Evolutionary conservation across 768 basidiomycete species (phyloP).

Genomic region (Kwoniella heveanensis): DNA sequence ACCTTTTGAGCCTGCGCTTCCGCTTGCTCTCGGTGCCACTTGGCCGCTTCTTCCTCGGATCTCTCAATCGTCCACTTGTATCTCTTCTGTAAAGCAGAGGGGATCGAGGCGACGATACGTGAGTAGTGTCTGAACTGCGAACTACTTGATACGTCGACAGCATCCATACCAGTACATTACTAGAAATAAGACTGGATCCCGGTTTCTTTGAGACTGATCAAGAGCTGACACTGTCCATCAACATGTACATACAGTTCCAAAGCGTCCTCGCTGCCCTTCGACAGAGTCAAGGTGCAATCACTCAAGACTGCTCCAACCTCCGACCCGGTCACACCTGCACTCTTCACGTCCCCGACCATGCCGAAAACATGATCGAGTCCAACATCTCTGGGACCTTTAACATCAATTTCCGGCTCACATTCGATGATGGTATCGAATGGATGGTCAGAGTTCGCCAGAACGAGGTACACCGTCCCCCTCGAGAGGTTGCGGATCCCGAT

Average conservation of each 20-base stretch:
- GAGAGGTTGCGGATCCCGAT: not conserved
- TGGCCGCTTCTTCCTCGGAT: too few relatives aligned
- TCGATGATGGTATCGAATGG: slow-evolving; percentile 27
- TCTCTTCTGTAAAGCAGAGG: not conserved
- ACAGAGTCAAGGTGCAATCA: not conserved
- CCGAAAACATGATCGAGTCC: not conserved
- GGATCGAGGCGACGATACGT: too few relatives aligned
- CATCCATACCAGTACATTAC: too few relatives aligned
- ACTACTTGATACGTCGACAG: too few relatives aligned
- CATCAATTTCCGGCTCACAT: slow-evolving; percentile 14
- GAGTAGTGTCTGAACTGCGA: too few relatives aligned
- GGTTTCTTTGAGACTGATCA: too few relatives aligned
- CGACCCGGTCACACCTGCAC: slow-evolving; percentile 10
- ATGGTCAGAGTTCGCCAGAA: slow-evolving; percentile 14
- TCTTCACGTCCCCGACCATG: not conserved
- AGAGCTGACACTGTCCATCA: too few relatives aligned
- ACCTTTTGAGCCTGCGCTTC: too few relatives aligned
- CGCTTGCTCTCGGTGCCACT: not conserved
- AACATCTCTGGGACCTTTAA: slow-evolving; percentile 7
- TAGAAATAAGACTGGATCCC: too few relatives aligned
- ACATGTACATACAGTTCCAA: too few relatives aligned
- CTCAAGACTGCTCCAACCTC: not conserved
- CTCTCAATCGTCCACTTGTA: too few relatives aligned
- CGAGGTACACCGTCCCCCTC: not conserved
- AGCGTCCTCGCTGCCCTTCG: too few relatives aligned